These are phyloP conservation scores for Nymphaea thermarum DNA, from an alignment of 164 flowering plant genomes.

Conservation along the genomic window DNA sequence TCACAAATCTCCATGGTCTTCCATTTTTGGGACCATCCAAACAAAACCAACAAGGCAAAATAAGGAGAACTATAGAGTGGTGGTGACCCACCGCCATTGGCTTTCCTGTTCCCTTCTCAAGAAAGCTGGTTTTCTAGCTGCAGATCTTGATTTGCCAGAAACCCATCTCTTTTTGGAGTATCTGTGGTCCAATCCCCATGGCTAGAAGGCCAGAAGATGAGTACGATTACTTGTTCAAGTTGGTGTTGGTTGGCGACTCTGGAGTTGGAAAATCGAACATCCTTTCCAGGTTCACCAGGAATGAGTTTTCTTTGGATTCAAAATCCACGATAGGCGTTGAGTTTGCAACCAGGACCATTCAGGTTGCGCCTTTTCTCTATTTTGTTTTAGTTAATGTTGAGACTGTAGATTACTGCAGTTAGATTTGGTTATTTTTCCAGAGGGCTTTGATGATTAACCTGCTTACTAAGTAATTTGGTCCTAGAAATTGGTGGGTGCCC, in stretches of 20 bases:
- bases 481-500: background rate
- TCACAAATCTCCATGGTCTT: background rate
- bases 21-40: background rate
- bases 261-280: slow-evolving; percentile 13
- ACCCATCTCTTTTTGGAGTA: background rate
- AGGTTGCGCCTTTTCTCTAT: slow-evolving; percentile 17
- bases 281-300: slow-evolving; percentile 24
- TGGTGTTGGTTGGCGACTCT: slow-evolving; percentile 21
- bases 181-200: slow-evolving; percentile 6
- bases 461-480: background rate
- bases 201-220: slow-evolving; percentile 50
- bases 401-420: background rate
- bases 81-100: background rate
- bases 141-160: background rate
- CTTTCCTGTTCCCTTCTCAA: background rate
- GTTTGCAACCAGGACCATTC: slow-evolving; percentile 66
- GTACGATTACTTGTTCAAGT: slow-evolving; percentile 54
- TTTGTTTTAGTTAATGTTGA: background rate
- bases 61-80: background rate
- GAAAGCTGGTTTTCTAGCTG: background rate
- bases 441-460: background rate
- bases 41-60: background rate
- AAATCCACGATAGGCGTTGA: slow-evolving; percentile 76
- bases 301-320: slow-evolving; percentile 66
- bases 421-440: slow-evolving; percentile 19